Conservation (phyloP, 2,329 filamentous ascomycete genomes). For the Pseudogymnoascus sp. region DNA sequence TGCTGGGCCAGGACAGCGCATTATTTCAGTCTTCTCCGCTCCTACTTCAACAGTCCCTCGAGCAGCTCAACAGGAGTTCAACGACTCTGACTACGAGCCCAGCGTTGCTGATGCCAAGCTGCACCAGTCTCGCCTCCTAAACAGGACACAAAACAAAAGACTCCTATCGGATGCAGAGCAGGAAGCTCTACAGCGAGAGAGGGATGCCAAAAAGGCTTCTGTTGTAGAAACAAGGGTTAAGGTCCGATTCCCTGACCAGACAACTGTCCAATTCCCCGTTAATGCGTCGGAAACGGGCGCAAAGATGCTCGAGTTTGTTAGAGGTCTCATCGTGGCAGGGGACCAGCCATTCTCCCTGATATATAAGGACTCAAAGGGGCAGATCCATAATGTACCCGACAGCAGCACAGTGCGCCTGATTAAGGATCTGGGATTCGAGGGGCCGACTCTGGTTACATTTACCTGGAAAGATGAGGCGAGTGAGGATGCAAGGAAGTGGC, state of each 20-base stretch:
- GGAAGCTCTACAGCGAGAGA: constrained; percentile 58
- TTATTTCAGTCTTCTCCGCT: constrained; percentile 69
- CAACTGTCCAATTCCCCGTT: constrained; percentile 66
- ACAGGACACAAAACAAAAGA: constrained; percentile 57
- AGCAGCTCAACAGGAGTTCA: constrained; percentile 60
- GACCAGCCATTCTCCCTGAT: constrained; percentile 66
- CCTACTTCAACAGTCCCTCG: constrained; percentile 67
- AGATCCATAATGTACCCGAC: constrained; percentile 32
- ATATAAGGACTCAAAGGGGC: constrained; percentile 23
- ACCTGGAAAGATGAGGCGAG: constrained; percentile 62
- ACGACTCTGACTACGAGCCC: constrained; percentile 69
- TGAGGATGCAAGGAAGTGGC: constrained; percentile 43
- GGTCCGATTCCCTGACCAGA: constrained; percentile 82
- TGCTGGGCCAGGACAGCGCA: constrained; percentile 33
- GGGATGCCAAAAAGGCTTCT: constrained; percentile 57
- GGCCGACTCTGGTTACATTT: constrained; percentile 67
- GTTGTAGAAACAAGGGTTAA: constrained; percentile 67
- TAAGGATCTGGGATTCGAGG: constrained; percentile 61
- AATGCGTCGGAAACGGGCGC: constrained; percentile 60
- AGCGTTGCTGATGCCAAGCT: constrained; percentile 69
- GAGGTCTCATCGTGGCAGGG: constrained; percentile 58
- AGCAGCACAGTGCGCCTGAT: constrained; percentile 55
- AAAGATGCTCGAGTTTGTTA: constrained; percentile 68
- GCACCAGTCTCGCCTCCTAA: constrained; percentile 61
- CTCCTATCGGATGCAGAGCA: constrained; percentile 73